phyloP scores from a whole-genome alignment of 2,329 filamentous ascomycete species.

The Ceratocystiopsis brevicomis region DNA sequence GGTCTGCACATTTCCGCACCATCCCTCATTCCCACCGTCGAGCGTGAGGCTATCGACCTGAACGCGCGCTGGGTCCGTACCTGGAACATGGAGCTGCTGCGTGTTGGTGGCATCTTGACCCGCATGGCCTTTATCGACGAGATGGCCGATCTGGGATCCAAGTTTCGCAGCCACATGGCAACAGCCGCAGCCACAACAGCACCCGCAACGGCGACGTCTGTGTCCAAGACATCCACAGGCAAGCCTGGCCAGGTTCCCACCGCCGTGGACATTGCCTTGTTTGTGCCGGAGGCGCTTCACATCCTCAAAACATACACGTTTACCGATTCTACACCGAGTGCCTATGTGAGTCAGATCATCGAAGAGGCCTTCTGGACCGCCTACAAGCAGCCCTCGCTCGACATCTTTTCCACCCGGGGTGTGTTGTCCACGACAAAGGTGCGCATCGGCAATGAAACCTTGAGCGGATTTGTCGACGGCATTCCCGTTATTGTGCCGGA shows the following conservation, averaged over 20 bases:
- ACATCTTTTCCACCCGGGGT: conserved; percentile 74
- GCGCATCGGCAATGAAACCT: conserved; percentile 49
- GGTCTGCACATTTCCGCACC: conserved; percentile 90
- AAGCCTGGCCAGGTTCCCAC: conserved; percentile 13
- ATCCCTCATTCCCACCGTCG: conserved; percentile 90
- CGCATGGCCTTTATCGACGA: conserved; percentile 76
- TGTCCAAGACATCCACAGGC: too few species aligned
- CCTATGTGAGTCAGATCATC: conserved; percentile 65
- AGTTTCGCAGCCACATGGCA: conserved; percentile 25
- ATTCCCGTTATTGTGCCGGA: conserved; percentile 72
- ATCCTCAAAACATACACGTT: conserved; percentile 77
- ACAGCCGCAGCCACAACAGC: too few species aligned
- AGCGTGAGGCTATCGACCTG: conserved; percentile 88
- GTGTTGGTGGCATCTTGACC: conserved; percentile 76
- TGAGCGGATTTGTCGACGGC: conserved; percentile 59
- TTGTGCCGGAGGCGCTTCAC: conserved; percentile 64
- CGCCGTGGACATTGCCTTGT: conserved; percentile 42
- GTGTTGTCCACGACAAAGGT: conserved; percentile 71
- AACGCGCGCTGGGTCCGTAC: conserved; percentile 87
- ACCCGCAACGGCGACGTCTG: too few species aligned
- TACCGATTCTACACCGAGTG: conserved; percentile 73
- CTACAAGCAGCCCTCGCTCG: conserved; percentile 62
- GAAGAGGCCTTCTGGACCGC: conserved; percentile 95
- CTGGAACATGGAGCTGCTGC: conserved; percentile 89
- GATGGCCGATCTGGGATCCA: conserved; percentile 55